Evolutionary conservation across 2,329 filamentous ascomycete genomes (phyloP), one percentile per base, ranked within the genome.

Genomic region (Penicillium sclerotigenum): DNA sequence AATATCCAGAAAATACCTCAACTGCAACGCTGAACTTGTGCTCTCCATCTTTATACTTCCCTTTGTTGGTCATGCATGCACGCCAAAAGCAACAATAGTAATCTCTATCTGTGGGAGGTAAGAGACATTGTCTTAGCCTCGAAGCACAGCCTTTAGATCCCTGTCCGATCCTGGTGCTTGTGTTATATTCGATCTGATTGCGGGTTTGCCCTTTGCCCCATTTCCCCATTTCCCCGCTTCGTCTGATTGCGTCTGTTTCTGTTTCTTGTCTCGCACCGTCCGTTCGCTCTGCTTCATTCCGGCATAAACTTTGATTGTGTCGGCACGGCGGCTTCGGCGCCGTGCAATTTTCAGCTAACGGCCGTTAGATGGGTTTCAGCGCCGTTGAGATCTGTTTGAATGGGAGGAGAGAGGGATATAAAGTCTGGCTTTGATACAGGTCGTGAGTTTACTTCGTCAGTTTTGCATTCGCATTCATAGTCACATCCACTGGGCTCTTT

Each of bases 231-330:
- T 59, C 54, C 47, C 56, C 59, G 55, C 58, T 50, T 47, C 28
- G 26, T 45, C 54, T 50, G 60, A 59, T 63, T 62, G 50, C 53
- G 40, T 34, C 49, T 57, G 59, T 46, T 52, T 49, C 48, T 41
- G 38, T 38, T 47, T 29, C 24, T 28, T 52, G 42, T 42, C 36
- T 51, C 48, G 43, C 47, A 52, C 41, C 29, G 47, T 33, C 28
- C 62, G 62, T 65, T 64, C 58, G 63, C 58, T 61, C 57, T 65
- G 62, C 54, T 40, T 47, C 54, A 34, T 61, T 56, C 63, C 62
- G 63, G 18, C 31, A 33, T 18, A 48, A 20, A 2, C 37, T 56
- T 37, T 59, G 56, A 64, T 65, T 65, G 63, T 56, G 59, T 59
- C 54, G 46, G 33, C 28, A 41, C 53, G 43, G 49, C 53, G 51